phyloP scores from a whole-genome alignment of 2,329 filamentous ascomycete genomes.

The Ascochyta koolunga region DNA sequence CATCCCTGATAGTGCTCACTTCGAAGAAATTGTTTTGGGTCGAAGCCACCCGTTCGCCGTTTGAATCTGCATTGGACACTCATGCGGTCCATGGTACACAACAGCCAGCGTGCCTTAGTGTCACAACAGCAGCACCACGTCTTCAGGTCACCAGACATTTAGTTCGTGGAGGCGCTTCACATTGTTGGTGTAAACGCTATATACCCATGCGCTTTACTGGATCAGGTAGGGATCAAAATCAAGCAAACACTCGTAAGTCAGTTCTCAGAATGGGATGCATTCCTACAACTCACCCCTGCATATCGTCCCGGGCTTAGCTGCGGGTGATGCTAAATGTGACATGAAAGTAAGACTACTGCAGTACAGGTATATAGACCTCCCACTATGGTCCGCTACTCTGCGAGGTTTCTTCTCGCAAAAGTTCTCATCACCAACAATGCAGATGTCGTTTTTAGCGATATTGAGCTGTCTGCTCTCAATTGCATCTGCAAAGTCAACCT shows the following conservation, averaged over 20 bases:
- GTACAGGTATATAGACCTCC: background rate
- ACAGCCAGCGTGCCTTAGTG: background rate
- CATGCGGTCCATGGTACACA: background rate
- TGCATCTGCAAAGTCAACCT: slow-evolving; percentile 55
- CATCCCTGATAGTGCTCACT: background rate
- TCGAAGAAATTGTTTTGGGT: background rate
- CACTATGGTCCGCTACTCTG: background rate
- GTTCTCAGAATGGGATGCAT: background rate
- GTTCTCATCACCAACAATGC: slow-evolving; percentile 22
- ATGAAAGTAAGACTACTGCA: background rate
- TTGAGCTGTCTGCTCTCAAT: slow-evolving; percentile 26
- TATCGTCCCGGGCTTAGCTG: background rate
- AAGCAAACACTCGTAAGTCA: background rate
- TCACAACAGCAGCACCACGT: background rate
- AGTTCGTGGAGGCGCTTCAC: background rate
- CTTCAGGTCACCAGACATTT: background rate
- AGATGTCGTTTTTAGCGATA: slow-evolving; percentile 19
- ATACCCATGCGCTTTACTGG: background rate
- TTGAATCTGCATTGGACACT: background rate
- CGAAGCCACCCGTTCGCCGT: background rate
- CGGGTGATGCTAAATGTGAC: background rate
- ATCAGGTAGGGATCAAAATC: background rate
- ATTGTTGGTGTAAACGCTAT: background rate
- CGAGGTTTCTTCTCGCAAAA: background rate
- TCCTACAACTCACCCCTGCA: background rate